A percentile compares a stretch with the other conserved stretches of the same genome.
phyloP scores from a whole-genome alignment of 768 basidiomycete species.

The Podaxis mareebaensis region DNA sequence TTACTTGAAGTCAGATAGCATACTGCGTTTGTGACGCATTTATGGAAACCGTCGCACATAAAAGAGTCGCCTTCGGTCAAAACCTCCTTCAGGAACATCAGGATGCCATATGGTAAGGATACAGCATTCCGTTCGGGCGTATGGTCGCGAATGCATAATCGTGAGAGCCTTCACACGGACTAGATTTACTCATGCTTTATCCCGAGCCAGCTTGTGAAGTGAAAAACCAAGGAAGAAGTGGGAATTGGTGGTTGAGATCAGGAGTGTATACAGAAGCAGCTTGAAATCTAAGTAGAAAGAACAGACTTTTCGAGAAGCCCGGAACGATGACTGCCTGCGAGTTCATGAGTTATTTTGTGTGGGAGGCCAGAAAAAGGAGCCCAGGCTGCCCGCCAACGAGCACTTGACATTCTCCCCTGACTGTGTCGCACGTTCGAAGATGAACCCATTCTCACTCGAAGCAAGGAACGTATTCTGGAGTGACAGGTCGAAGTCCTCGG shows the following conservation, averaged over 20 bases:
- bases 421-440: constrained; percentile 24
- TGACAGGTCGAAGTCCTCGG: constrained; percentile 17
- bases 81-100: not conserved
- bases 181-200: not conserved
- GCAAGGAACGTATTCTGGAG: constrained; percentile 40
- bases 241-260: not conserved
- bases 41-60: not conserved
- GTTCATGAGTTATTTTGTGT: not conserved
- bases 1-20: not conserved
- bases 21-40: not conserved
- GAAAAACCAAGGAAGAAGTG: not conserved
- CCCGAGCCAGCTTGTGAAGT: not conserved
- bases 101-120: not conserved
- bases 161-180: not conserved
- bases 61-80: not conserved
- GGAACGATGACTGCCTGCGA: not conserved
- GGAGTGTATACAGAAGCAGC: not conserved
- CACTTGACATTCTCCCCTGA: constrained; percentile 9
- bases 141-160: not conserved
- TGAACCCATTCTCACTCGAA: constrained; percentile 56
- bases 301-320: not conserved
- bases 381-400: constrained; percentile 4
- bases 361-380: not conserved
- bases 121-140: not conserved
- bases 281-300: not conserved